Percentiles rank a stretch among this genome's conserved stretches.
Evolutionary conservation across 1,284 basidiomycete genomes (phyloP).

Genomic region (Anthracocystis setariae): DNA sequence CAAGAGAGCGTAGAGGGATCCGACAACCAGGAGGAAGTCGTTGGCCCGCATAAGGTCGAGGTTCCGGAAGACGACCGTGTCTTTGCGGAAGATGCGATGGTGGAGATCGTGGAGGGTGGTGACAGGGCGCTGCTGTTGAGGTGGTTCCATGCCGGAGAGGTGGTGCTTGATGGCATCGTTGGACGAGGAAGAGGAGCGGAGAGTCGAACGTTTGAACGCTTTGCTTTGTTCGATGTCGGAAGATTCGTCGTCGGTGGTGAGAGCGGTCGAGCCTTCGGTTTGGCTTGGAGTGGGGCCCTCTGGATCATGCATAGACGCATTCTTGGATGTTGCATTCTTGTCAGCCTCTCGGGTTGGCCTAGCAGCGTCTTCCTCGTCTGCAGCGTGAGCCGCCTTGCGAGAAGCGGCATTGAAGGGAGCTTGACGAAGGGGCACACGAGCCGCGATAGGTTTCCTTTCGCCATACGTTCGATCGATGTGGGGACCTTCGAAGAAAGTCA

Average conservation of each 20-base stretch:
- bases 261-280: slow-evolving; percentile 45
- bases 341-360: background rate
- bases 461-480: slow-evolving; percentile 72
- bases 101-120: slow-evolving; percentile 83
- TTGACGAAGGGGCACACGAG: slow-evolving; percentile 33
- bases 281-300: slow-evolving; percentile 40
- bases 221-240: slow-evolving; percentile 26
- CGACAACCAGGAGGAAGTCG: slow-evolving; percentile 76
- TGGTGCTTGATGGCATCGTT: slow-evolving; percentile 38
- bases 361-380: background rate
- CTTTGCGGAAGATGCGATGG: slow-evolving; percentile 88
- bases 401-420: slow-evolving; percentile 60
- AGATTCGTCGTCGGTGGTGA: slow-evolving; percentile 41
- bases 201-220: slow-evolving; percentile 17
- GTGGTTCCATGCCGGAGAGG: slow-evolving; percentile 13
- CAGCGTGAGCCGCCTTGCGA: slow-evolving; percentile 37
- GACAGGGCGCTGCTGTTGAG: slow-evolving; percentile 13
- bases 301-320: slow-evolving; percentile 6
- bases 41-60: slow-evolving; percentile 81
- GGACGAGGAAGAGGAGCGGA: slow-evolving; percentile 37
- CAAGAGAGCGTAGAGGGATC: slow-evolving; percentile 73
- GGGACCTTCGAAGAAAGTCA: slow-evolving; percentile 96
- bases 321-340: background rate
- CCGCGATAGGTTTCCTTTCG: slow-evolving; percentile 55
- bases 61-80: slow-evolving; percentile 82